Base-by-base conservation (phyloP, 2,329 filamentous ascomycete species). In the Aspergillus floridensis region DNA sequence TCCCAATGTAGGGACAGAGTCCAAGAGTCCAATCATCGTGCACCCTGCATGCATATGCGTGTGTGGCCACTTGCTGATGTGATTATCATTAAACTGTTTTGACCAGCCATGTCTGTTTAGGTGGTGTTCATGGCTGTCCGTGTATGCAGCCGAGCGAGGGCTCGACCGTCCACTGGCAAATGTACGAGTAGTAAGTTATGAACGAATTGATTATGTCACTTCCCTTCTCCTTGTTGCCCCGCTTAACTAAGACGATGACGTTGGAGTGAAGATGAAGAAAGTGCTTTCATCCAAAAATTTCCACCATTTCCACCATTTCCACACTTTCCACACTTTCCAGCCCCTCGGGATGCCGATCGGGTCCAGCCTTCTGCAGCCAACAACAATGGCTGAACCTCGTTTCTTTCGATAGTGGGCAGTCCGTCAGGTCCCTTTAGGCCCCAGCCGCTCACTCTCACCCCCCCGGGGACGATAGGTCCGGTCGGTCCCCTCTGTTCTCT, bases 311-410 rank as follows among this genome's bases (percentile, higher is more conserved):
- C 16, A 16, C 32, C 4, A 12, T 19, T 41, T n/a, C 38, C 38
- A 41, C 38, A 44, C 19, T 22, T 22, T 22, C 22, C 22, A 22
- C 22, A 44, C 19, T 8, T 44, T 44, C 38, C 16, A 44, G 38
- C 19, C 41, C 38, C 52, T 54, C 41, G 52, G 52, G 41, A 35
- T 32, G 52, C 52, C 52, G 52, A 54, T 48, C 41, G 52, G 52
- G 32, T 54, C 52, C 41, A 48, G 41, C n/a, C n/a, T 54, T 54
- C 29, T 14, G 24, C 52, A 31, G 31, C 16, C 51, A 53, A 46
- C 29, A 38, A 31, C 22, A 16, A n/a, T 52, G n/a, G 19, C 11
- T 52, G 49, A 24, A 41, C 7, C 12, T 21, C 4, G 31, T 31
- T 22, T 35, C 32, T 21, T 38, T 35, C 32, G 12, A 35, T 35